phyloP scores from a whole-genome alignment of 441 rosid species.

The Gossypium davidsonii region DNA sequence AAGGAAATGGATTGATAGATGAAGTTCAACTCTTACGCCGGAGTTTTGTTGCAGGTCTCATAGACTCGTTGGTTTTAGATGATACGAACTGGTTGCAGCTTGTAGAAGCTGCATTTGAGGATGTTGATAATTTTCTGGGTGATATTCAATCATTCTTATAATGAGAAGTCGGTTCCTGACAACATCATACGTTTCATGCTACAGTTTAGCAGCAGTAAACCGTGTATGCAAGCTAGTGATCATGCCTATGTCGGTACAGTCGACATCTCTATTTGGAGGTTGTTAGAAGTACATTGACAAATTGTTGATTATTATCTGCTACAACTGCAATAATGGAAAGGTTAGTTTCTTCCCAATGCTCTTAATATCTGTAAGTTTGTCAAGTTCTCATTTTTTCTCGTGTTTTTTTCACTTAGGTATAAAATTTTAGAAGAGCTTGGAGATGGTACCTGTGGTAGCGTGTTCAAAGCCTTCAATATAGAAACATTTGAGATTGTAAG shows the following conservation, averaged over 20 bases:
- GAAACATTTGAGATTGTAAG: slow-evolving; percentile 75
- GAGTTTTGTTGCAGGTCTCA: slow-evolving; percentile 12
- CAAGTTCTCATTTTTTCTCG: slow-evolving; percentile 4
- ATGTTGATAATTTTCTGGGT: slow-evolving; percentile 62
- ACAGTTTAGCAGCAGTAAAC: slow-evolving; percentile 53
- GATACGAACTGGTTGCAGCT: slow-evolving; percentile 50
- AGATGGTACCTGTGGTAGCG: slow-evolving; percentile 94
- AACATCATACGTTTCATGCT: slow-evolving; percentile 46
- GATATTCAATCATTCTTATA: slow-evolving; percentile 35
- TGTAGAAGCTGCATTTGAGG: slow-evolving; percentile 71
- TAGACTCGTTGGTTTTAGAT: slow-evolving; percentile 32
- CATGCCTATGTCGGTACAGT: slow-evolving; percentile 34
- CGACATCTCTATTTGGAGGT: slow-evolving; percentile 45
- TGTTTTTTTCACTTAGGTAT: slow-evolving; percentile 42
- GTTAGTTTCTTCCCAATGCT: slow-evolving; percentile 32
- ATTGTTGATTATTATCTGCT: slow-evolving; percentile 32
- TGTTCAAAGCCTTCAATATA: slow-evolving; percentile 71
- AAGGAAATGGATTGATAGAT: slow-evolving; percentile 17
- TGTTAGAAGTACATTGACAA: slow-evolving; percentile 60
- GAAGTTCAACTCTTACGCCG: slow-evolving; percentile 6
- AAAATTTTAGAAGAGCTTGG: slow-evolving; percentile 87
- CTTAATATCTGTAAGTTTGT: background rate
- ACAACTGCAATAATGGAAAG: slow-evolving; percentile 59
- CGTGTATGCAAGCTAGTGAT: slow-evolving; percentile 32
- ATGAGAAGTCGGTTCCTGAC: slow-evolving; percentile 49